Conservation (phyloP, 1,284 basidiomycete species). For the Pterula multifida region DNA sequence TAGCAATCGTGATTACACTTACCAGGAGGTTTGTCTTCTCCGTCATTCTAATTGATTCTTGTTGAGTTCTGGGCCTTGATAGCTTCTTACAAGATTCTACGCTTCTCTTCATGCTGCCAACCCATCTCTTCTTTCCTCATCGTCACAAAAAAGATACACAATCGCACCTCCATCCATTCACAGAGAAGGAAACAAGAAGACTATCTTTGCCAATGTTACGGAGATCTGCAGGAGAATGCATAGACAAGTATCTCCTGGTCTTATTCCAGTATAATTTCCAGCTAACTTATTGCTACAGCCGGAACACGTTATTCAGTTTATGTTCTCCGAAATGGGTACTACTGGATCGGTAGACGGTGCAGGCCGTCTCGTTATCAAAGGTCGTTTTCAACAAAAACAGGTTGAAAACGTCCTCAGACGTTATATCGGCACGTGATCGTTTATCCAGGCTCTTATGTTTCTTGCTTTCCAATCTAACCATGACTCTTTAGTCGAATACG, state of each 20-base stretch:
- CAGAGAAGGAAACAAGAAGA: constrained; percentile 94
- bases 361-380: constrained; percentile 91
- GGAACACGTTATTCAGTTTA: constrained; percentile 97
- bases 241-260: constrained; percentile 36
- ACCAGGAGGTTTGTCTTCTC: constrained; percentile 58
- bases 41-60: constrained; percentile 1
- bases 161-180: constrained; percentile 95
- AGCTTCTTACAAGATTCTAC: constrained; percentile 94
- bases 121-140: constrained; percentile 76
- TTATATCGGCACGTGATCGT: constrained; percentile 77
- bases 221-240: constrained; percentile 99
- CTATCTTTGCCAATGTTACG: constrained; percentile 91
- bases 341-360: constrained; percentile 92
- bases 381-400: constrained; percentile 97
- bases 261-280: background rate
- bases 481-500: constrained; percentile 82
- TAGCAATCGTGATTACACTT: constrained; percentile 90
- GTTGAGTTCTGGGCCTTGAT: constrained; percentile 7
- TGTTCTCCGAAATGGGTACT: constrained; percentile 98
- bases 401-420: constrained; percentile 95
- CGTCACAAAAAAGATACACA: constrained; percentile 86
- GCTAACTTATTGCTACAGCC: constrained; percentile 33
- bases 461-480: constrained; percentile 2
- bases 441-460: constrained; percentile 3
- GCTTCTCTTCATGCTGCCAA: constrained; percentile 87